Percentiles rank a stretch among this genome's conserved stretches.
These are phyloP conservation scores for Tirmania nivea DNA, from an alignment of 495 filamentous ascomycete species.

Conservation along the genomic window DNA sequence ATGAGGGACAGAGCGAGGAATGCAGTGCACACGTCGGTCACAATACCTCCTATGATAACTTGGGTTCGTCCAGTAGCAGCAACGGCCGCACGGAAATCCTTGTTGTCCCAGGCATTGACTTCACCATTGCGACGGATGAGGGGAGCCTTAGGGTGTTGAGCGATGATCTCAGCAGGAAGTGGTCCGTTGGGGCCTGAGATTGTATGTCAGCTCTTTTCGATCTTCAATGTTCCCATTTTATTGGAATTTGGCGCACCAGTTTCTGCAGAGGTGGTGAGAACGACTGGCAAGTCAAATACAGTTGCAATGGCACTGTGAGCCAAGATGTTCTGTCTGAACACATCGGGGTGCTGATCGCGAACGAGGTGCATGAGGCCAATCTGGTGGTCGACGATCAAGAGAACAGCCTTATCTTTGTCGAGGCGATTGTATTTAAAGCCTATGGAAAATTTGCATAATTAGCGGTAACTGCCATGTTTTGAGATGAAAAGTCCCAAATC, in stretches of 20 bases:
- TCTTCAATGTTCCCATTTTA: neutral
- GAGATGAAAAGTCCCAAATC: no score
- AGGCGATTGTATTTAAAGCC: slow-evolving; percentile 23
- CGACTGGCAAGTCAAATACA: slow-evolving; percentile 43
- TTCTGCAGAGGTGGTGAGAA: slow-evolving; percentile 49
- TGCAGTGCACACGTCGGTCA: slow-evolving; percentile 46
- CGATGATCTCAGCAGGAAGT: slow-evolving; percentile 45
- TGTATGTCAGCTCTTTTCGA: neutral
- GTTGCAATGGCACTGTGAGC: slow-evolving; percentile 46
- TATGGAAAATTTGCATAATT: neutral
- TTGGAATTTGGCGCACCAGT: slow-evolving; percentile 15
- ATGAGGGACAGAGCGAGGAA: slow-evolving; percentile 53
- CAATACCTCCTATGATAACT: slow-evolving; percentile 51
- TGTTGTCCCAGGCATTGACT: slow-evolving; percentile 63
- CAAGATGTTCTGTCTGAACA: slow-evolving; percentile 44
- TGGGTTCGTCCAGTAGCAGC: slow-evolving; percentile 43
- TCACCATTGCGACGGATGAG: slow-evolving; percentile 50
- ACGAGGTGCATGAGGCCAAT: slow-evolving; percentile 44
- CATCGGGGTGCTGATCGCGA: slow-evolving; percentile 39
- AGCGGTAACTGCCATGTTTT: no score
- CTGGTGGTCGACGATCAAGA: slow-evolving; percentile 53
- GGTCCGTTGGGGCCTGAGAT: slow-evolving; percentile 40
- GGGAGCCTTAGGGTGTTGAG: slow-evolving; percentile 44
- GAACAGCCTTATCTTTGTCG: slow-evolving; percentile 36
- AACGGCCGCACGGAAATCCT: slow-evolving; percentile 45